Conservation (phyloP, 345 rosid genomes). For the Rhodamnia rubescens region DNA sequence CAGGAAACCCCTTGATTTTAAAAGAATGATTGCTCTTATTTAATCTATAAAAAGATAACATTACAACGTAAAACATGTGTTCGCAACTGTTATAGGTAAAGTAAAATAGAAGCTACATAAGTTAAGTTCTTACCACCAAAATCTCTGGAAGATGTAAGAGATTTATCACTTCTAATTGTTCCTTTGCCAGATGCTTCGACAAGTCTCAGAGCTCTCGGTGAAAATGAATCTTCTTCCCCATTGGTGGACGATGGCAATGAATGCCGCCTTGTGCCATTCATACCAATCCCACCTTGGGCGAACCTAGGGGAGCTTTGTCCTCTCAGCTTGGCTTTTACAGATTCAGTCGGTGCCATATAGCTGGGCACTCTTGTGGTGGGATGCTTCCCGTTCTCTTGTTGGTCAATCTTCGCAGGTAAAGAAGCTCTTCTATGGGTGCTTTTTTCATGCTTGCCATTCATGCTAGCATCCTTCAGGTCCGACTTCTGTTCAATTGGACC, state of each 20-base stretch:
- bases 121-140: conserved; percentile 33
- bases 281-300: conserved; percentile 37
- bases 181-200: conserved; percentile 53
- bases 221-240: conserved; percentile 39
- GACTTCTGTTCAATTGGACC: conserved; percentile 19
- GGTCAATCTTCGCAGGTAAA: conserved; percentile 46
- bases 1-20: background rate
- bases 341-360: conserved; percentile 85
- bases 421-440: conserved; percentile 55
- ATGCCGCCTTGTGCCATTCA: conserved; percentile 47
- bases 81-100: background rate
- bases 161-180: conserved; percentile 38
- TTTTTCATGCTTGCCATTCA: conserved; percentile 27
- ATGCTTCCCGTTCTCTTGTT: conserved; percentile 36
- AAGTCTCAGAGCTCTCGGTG: conserved; percentile 50
- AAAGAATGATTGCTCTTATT: background rate
- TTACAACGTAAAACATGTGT: background rate
- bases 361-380: conserved; percentile 53
- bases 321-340: conserved; percentile 71
- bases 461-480: conserved; percentile 22
- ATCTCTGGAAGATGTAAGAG: conserved; percentile 56
- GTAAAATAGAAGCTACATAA: background rate
- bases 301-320: conserved; percentile 60
- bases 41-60: background rate
- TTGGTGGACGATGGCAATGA: conserved; percentile 62